Evolutionary conservation across 31 red algal species (phyloP).

Genomic region (Odonthalia washingtoniensis): DNA sequence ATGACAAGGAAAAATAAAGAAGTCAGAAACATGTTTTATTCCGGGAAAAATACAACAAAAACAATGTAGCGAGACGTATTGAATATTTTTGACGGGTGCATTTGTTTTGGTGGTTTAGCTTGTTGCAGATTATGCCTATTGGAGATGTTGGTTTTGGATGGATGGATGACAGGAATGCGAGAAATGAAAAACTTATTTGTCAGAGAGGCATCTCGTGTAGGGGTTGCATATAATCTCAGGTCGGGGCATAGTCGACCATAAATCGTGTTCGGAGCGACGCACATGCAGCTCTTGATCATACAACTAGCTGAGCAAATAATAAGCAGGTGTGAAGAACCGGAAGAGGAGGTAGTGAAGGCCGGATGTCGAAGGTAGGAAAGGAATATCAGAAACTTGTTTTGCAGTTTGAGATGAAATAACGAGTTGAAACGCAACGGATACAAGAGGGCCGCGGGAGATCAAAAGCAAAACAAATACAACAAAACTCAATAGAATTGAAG

Average conservation of each 20-base stretch:
- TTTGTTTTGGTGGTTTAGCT: too few relatives aligned
- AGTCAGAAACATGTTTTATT: not conserved
- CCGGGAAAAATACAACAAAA: not conserved
- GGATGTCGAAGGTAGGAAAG: not conserved
- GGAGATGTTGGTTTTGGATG: too few relatives aligned
- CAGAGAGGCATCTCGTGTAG: conserved; percentile 61
- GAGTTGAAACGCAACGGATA: too few relatives aligned
- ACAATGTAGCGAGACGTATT: not conserved
- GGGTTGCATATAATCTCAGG: conserved; percentile 53
- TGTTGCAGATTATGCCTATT: too few relatives aligned
- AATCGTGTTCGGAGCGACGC: not conserved
- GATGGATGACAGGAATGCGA: not conserved
- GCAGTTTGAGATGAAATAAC: too few relatives aligned
- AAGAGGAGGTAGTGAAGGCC: not conserved
- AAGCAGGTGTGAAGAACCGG: not conserved
- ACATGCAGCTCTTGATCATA: too few relatives aligned
- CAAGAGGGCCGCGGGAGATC: too few relatives aligned
- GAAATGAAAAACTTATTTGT: conserved; percentile 53
- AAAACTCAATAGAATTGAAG: not conserved
- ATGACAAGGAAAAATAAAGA: conserved; percentile 14
- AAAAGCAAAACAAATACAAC: not conserved
- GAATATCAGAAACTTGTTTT: too few relatives aligned
- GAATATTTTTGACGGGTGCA: too few relatives aligned
- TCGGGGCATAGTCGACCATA: conserved; percentile 72
- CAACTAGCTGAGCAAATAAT: not conserved